phyloP scores from a whole-genome alignment of 2,329 filamentous ascomycete genomes.

The Paraconiothyrium brasiliense region DNA sequence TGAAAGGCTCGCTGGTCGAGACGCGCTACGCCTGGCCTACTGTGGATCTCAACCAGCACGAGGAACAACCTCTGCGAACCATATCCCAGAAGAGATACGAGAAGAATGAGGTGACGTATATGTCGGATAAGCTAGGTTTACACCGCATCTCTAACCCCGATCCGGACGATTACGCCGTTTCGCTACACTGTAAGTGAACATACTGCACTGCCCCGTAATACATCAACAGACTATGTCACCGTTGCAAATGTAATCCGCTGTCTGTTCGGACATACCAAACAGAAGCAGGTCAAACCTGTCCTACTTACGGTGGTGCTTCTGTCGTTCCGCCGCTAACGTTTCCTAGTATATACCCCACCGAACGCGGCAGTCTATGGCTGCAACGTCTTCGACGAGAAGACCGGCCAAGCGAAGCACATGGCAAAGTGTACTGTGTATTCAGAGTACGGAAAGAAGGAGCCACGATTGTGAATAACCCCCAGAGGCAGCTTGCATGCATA shows the following conservation, averaged over 20 bases:
- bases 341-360: conserved; percentile 80
- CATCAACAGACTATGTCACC: too few species aligned
- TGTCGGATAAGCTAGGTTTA: conserved; percentile 87
- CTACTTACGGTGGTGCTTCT: not conserved
- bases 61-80: conserved; percentile 65
- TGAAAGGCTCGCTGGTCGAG: conserved; percentile 81
- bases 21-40: conserved; percentile 80
- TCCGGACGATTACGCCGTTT: conserved; percentile 77
- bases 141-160: conserved; percentile 83
- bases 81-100: conserved; percentile 74
- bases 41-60: conserved; percentile 55
- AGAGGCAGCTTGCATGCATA: not conserved
- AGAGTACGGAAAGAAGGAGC: conserved; percentile 37
- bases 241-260: not conserved
- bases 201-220: too few species aligned
- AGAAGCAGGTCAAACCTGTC: not conserved
- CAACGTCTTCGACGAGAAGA: conserved; percentile 80
- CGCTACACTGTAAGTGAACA: conserved; percentile 72
- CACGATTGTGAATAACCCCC: conserved; percentile 1
- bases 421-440: conserved; percentile 45
- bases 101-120: conserved; percentile 83
- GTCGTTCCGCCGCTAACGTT: conserved; percentile 1
- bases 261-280: not conserved
- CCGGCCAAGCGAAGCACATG: conserved; percentile 60
- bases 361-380: conserved; percentile 87